phyloP scores from a whole-genome alignment of 83 land plant species.

The Isoetes engelmannii region DNA sequence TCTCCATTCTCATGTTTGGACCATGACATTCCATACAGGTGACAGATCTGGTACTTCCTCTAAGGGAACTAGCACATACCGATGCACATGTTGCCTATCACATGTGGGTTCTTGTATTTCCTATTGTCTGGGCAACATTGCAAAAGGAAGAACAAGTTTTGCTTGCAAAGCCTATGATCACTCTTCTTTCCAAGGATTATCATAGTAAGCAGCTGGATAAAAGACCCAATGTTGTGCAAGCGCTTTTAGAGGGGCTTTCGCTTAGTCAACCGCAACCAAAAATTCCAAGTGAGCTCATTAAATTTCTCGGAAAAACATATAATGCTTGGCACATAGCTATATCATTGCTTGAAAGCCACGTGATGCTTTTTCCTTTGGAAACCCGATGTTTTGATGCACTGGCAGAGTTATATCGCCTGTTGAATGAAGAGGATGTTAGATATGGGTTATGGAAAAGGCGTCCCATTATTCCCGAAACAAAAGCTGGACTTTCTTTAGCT shows the following conservation, averaged over 20 bases:
- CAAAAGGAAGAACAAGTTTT: slow-evolving; percentile 87
- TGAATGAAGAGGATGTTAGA: slow-evolving; percentile 96
- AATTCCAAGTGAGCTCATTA: slow-evolving; percentile 97
- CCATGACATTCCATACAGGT: slow-evolving; percentile 40
- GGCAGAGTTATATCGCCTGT: slow-evolving; percentile 89
- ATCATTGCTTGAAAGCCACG: slow-evolving; percentile 89
- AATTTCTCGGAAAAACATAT: slow-evolving; percentile 93
- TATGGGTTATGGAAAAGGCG: slow-evolving; percentile 94
- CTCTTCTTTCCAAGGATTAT: slow-evolving; percentile 87
- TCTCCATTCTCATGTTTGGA: background rate
- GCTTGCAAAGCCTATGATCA: slow-evolving; percentile 90
- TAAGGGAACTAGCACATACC: slow-evolving; percentile 85
- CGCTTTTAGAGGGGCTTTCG: slow-evolving; percentile 91
- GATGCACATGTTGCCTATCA: slow-evolving; percentile 98
- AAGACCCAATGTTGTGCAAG: slow-evolving; percentile 98
- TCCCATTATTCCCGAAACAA: slow-evolving; percentile 80
- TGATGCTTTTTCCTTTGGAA: slow-evolving; percentile 82
- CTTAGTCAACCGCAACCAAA: slow-evolving; percentile 95
- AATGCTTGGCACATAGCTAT: slow-evolving; percentile 98
- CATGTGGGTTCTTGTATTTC: slow-evolving; percentile 97
- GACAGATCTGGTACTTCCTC: slow-evolving; percentile 69
- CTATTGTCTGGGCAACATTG: slow-evolving; percentile 94
- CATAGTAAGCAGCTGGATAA: slow-evolving; percentile 80
- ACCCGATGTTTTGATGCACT: slow-evolving; percentile 91
- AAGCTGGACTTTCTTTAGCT: slow-evolving; percentile 88